These are phyloP conservation scores for Debaryomyces castellii DNA, from an alignment of 805 yeast species.

Conservation along the genomic window DNA sequence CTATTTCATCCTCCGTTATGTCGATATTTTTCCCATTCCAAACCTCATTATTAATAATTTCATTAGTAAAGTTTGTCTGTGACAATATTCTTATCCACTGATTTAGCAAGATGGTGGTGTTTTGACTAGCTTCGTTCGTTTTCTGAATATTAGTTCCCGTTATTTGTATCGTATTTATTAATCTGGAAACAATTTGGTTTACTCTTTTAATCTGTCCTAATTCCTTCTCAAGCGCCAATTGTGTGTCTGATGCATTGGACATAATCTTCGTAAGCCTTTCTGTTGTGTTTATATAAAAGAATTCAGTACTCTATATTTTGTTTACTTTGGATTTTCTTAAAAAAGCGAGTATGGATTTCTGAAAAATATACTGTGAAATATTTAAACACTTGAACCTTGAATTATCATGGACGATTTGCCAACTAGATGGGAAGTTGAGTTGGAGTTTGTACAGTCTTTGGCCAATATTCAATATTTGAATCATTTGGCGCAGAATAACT, in stretches of 20 bases:
- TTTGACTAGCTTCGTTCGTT: constrained; percentile 42
- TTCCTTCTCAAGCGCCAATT: constrained; percentile 26
- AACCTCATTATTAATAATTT: constrained; percentile 42
- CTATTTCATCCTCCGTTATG: constrained; percentile 15
- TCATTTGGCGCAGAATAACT: constrained; percentile 80
- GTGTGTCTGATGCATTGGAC: constrained; percentile 6
- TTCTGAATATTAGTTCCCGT: constrained; percentile 29
- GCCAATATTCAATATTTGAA: constrained; percentile 87
- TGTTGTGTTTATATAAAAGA: background rate
- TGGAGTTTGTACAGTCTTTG: constrained; percentile 92
- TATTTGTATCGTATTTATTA: constrained; percentile 26
- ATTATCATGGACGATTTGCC: constrained; percentile 41
- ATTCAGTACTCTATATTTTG: background rate
- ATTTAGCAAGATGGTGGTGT: constrained; percentile 51
- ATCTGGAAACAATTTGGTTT: constrained; percentile 29
- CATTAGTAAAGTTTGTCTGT: constrained; percentile 56
- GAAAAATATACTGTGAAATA: background rate
- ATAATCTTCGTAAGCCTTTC: background rate
- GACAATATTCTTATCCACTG: constrained; percentile 63
- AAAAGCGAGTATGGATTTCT: background rate
- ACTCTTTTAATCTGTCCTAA: constrained; percentile 30
- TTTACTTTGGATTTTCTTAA: background rate
- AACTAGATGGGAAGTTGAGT: constrained; percentile 82
- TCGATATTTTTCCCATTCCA: constrained; percentile 35
- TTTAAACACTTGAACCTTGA: background rate